Evolutionary conservation across 306 rosid genomes (phyloP), one percentile per base, ranked within the genome.

Genomic region (Glycine soja): DNA sequence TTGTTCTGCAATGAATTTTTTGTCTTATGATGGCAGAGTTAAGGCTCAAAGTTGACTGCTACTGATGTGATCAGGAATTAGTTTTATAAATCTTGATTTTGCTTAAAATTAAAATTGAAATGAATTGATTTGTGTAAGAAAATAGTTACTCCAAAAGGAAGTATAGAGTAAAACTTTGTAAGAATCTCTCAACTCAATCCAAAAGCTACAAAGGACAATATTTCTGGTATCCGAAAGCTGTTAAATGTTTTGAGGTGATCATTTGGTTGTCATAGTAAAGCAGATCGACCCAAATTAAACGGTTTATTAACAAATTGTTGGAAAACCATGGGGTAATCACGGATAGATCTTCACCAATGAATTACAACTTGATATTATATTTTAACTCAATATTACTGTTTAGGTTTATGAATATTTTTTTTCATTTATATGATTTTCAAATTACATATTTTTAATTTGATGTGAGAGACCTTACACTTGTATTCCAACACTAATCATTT

Each of bases 201-300:
- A 36, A 62, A 6, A 62, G 9, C 42, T 62, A 62, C 15, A 64
- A 48, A 10, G 38, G 19, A 38, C 30, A 6, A 65, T 11, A 64
- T 65, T 36, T 38, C 8, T 18, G 43, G 52, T 10, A 65, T 15
- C 6, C 40, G 56, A 32, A 18, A 57, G 50, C 10, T 47, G 47
- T 45, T 18, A 40, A 9, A 3, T 40, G 43, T 65, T 77, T 16
- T 16, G 5, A 19, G 46, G 70, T 76, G 61, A 57, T 76, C 71
- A 73, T 61, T 57, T 42, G 69, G 42, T 78, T 38, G 62, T 15
- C 46, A 6, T 42, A 6, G 70, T 18, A 73, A 79, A 53, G 58
- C 70, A 75, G 18, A 32, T 58, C 8, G 34, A 71, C 70, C 72
- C 67, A 82, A 69, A 57, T 53, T 61, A 36, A 73, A 43, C 32